Evolutionary conservation across 1,284 basidiomycete genomes (phyloP).

Genomic region (Phylloboletellus chloephorus): DNA sequence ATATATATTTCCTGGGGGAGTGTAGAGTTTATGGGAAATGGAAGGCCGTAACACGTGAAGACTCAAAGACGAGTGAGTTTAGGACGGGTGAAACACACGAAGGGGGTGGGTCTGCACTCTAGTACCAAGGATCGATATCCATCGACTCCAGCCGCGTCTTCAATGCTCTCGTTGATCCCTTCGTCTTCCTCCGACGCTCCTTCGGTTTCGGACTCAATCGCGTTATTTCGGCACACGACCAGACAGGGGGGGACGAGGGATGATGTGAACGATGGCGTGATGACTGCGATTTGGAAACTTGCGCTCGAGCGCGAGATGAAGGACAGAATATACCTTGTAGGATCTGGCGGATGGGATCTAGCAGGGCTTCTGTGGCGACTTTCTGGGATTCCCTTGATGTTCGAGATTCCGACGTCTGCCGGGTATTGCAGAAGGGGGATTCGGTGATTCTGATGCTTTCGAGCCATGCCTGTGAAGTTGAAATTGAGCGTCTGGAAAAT

Average conservation of each 20-base stretch:
- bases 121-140: conserved; percentile 13
- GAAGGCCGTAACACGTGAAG: not conserved
- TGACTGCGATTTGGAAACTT: not conserved
- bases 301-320: conserved; percentile 3
- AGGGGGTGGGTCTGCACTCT: not conserved
- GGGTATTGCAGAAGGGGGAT: not conserved
- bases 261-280: not conserved
- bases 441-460: not conserved
- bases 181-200: conserved; percentile 10
- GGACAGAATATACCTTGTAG: conserved; percentile 3
- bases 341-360: conserved; percentile 3
- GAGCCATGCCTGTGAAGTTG: conserved; percentile 12
- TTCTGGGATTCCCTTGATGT: not conserved
- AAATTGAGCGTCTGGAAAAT: not conserved
- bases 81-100: not conserved
- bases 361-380: no score
- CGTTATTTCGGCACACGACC: conserved; percentile 22
- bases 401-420: not conserved
- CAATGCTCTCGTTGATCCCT: conserved; percentile 5
- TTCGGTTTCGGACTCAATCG: conserved; percentile 8
- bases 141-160: conserved; percentile 11
- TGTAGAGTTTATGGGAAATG: not conserved
- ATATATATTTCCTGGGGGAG: conserved; percentile 2
- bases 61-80: not conserved
- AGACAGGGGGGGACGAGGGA: conserved; percentile 1